These are phyloP conservation scores for Cryptosporidium parvum DNA, from an alignment of 169 alveolate genomes.

Conservation along the genomic window DNA sequence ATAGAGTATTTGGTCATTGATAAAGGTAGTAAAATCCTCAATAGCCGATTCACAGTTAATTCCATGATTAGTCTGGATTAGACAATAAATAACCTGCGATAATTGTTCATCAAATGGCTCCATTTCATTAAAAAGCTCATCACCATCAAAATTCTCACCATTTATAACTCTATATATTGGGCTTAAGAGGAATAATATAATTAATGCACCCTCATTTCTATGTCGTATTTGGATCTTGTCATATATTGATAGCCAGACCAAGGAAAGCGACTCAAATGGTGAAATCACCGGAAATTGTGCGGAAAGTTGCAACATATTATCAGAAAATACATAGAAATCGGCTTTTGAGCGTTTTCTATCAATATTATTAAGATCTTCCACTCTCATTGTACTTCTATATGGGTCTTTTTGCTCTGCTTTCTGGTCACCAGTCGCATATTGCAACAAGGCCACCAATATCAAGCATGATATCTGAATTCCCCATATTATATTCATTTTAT, in stretches of 20 bases:
- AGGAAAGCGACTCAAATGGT: constrained; percentile 51
- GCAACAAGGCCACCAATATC: neutral
- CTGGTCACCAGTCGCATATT: too few species aligned
- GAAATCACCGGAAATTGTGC: constrained; percentile 45
- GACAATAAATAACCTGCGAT: constrained; percentile 48
- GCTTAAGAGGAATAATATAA: constrained; percentile 27
- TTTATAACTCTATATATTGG: constrained; percentile 32
- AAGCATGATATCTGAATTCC: constrained; percentile 11
- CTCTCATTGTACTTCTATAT: constrained; percentile 11
- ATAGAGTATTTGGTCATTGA: constrained; percentile 31
- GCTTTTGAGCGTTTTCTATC: constrained; percentile 27
- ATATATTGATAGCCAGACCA: constrained; percentile 53
- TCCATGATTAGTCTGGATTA: constrained; percentile 41
- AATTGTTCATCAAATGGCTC: constrained; percentile 30
- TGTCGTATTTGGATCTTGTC: constrained; percentile 13
- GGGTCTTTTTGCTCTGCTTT: neutral
- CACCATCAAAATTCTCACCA: constrained; percentile 8
- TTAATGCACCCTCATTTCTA: constrained; percentile 61
- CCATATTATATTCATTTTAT: constrained; percentile 53
- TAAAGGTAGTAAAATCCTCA: constrained; percentile 5
- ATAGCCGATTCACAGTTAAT: constrained; percentile 13
- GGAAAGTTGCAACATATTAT: constrained; percentile 66
- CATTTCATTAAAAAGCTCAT: neutral
- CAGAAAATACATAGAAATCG: constrained; percentile 52
- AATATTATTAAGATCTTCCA: constrained; percentile 42